Percentiles rank a stretch among this genome's conserved stretches.
phyloP scores from a whole-genome alignment of 2,329 filamentous ascomycete genomes.

The Sclerotiophoma versabilis region DNA sequence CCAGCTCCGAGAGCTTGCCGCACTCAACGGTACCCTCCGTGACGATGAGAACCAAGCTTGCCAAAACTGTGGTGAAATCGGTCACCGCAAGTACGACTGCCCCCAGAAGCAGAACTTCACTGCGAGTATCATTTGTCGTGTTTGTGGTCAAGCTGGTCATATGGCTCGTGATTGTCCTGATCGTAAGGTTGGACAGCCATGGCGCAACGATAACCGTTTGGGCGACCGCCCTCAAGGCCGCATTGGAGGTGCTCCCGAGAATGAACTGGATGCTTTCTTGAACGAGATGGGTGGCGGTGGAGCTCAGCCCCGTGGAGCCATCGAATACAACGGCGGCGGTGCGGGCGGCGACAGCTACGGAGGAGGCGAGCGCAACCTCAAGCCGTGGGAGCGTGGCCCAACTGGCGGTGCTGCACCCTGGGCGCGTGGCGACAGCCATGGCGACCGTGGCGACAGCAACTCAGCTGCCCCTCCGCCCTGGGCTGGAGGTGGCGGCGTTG shows the following conservation, averaged over 20 bases:
- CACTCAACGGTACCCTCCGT: constrained; percentile 97
- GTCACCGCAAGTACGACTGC: constrained; percentile 98
- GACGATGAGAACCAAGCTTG: constrained; percentile 99
- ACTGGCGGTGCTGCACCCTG: constrained; percentile 86
- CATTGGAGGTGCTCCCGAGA: constrained; percentile 80
- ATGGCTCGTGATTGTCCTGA: constrained; percentile 99
- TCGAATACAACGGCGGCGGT: constrained; percentile 59
- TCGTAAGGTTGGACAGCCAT: constrained; percentile 85
- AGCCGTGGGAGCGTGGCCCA: constrained; percentile 88
- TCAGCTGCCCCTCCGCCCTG: constrained; percentile 52
- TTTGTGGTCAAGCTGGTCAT: constrained; percentile 96
- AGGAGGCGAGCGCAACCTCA: constrained; percentile 64
- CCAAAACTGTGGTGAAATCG: constrained; percentile 98
- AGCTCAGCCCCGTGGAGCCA: constrained; percentile 73
- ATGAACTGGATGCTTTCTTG: constrained; percentile 99
- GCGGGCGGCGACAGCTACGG: constrained; percentile 59
- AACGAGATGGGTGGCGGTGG: constrained; percentile 85
- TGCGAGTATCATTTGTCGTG: constrained; percentile 98
- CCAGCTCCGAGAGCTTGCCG: constrained; percentile 95
- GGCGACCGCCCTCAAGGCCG: constrained; percentile 63
- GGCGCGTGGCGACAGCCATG: constrained; percentile 57
- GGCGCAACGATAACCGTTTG: constrained; percentile 77
- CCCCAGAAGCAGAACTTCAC: constrained; percentile 98
- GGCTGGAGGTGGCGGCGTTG: constrained; percentile 42
- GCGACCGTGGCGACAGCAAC: constrained; percentile 50